A percentile compares a stretch with the other conserved stretches of the same genome.
These are phyloP conservation scores for Candida sojae DNA, from an alignment of 1,139 yeast species.

Conservation along the genomic window DNA sequence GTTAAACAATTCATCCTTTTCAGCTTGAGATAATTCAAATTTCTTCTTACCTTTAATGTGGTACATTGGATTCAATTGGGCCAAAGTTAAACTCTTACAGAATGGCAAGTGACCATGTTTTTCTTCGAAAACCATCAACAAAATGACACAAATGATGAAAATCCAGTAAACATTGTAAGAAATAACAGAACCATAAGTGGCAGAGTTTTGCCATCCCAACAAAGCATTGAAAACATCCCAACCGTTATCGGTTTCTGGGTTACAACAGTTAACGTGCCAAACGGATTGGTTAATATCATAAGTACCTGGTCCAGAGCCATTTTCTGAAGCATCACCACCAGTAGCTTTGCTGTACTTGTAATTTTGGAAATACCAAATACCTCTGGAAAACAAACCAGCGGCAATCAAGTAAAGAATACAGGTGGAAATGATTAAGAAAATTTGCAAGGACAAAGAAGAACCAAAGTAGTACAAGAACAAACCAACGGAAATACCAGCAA, in stretches of 20 bases:
- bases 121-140: slow-evolving; percentile 67
- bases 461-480: slow-evolving; percentile 68
- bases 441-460: slow-evolving; percentile 67
- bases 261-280: slow-evolving; percentile 92
- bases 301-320: slow-evolving; percentile 86
- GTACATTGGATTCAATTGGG: slow-evolving; percentile 69
- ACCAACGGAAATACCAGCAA: slow-evolving; percentile 69
- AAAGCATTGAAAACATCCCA: slow-evolving; percentile 89
- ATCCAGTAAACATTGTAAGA: slow-evolving; percentile 83
- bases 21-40: slow-evolving; percentile 52
- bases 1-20: slow-evolving; percentile 55
- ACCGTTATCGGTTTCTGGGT: slow-evolving; percentile 79
- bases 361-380: slow-evolving; percentile 78
- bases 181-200: slow-evolving; percentile 80
- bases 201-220: slow-evolving; percentile 89
- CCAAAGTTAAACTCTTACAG: slow-evolving; percentile 50
- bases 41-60: slow-evolving; percentile 68
- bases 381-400: slow-evolving; percentile 84
- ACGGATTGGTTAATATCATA: slow-evolving; percentile 71
- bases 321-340: slow-evolving; percentile 85
- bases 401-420: slow-evolving; percentile 77
- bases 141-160: slow-evolving; percentile 49
- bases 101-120: slow-evolving; percentile 42
- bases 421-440: slow-evolving; percentile 75
- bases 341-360: slow-evolving; percentile 58